Conservation (phyloP, 805 yeast species). For the Cyberlindnera sargentensis region DNA sequence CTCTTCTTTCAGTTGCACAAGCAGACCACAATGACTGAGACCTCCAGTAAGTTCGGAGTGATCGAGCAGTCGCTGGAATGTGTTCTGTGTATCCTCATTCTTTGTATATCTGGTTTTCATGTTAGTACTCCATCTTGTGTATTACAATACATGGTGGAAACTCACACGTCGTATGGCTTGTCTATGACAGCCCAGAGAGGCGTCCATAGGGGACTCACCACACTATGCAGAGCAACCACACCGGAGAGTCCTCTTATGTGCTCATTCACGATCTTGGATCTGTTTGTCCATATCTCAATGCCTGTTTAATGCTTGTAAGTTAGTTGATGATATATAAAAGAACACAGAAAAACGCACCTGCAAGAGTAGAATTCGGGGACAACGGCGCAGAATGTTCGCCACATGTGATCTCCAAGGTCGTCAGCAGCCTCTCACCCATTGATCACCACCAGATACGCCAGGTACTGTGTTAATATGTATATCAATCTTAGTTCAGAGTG, state of each 20-base stretch:
- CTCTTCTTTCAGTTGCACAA: conserved; percentile 7
- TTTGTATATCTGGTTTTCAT: conserved; percentile 12
- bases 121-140: background rate
- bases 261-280: conserved; percentile 21
- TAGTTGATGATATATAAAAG: too few relatives aligned
- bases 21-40: conserved; percentile 10
- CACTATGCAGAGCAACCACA: conserved; percentile 7
- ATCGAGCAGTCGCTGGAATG: conserved; percentile 14
- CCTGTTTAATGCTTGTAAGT: conserved; percentile 3
- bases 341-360: too few relatives aligned
- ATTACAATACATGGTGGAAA: background rate
- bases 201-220: conserved; percentile 17
- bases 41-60: conserved; percentile 9
- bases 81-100: conserved; percentile 5
- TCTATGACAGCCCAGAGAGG: conserved; percentile 24
- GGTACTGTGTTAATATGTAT: too few relatives aligned
- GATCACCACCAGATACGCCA: too few relatives aligned
- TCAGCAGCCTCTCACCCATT: too few relatives aligned
- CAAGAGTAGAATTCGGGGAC: too few relatives aligned
- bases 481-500: too few relatives aligned
- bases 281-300: conserved; percentile 20
- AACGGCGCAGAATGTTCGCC: too few relatives aligned
- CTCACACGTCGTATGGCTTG: conserved; percentile 23
- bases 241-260: conserved; percentile 8
- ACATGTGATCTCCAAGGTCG: too few relatives aligned